Conservation (phyloP, 1,284 basidiomycete species). For the Prillingera fragicola region DNA sequence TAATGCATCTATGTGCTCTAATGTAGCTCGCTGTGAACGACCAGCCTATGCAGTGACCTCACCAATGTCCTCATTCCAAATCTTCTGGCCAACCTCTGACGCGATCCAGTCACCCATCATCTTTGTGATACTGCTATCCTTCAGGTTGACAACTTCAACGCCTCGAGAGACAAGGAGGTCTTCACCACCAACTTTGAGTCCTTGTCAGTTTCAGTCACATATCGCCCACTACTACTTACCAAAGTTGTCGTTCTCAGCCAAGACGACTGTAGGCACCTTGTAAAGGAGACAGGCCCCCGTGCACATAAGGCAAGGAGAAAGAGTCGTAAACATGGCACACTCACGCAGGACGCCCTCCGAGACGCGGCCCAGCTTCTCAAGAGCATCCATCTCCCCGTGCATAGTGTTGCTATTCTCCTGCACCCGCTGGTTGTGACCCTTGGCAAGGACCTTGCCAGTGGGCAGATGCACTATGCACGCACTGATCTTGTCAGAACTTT, state of each 20-base stretch:
- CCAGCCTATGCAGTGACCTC: constrained; percentile 10
- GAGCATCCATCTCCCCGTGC: constrained; percentile 36
- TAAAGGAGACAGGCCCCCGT: constrained; percentile 28
- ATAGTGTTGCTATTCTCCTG: constrained; percentile 28
- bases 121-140: constrained; percentile 20
- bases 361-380: constrained; percentile 35
- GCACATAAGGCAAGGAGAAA: constrained; percentile 35
- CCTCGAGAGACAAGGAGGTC: constrained; percentile 17
- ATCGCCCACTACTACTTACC: too few relatives aligned
- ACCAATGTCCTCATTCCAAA: constrained; percentile 41
- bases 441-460: constrained; percentile 26
- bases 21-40: neutral
- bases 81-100: constrained; percentile 16
- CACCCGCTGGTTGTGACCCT: constrained; percentile 37
- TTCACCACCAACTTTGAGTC: constrained; percentile 31
- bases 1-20: neutral
- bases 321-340: constrained; percentile 33
- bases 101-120: constrained; percentile 36
- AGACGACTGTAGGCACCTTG: constrained; percentile 24
- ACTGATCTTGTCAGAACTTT: constrained; percentile 6
- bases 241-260: constrained; percentile 36
- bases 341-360: constrained; percentile 23
- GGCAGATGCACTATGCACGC: constrained; percentile 33
- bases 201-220: too few relatives aligned
- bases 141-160: constrained; percentile 29